phyloP scores from a whole-genome alignment of 2,329 filamentous ascomycete genomes.

The Colletotrichum caudatum region DNA sequence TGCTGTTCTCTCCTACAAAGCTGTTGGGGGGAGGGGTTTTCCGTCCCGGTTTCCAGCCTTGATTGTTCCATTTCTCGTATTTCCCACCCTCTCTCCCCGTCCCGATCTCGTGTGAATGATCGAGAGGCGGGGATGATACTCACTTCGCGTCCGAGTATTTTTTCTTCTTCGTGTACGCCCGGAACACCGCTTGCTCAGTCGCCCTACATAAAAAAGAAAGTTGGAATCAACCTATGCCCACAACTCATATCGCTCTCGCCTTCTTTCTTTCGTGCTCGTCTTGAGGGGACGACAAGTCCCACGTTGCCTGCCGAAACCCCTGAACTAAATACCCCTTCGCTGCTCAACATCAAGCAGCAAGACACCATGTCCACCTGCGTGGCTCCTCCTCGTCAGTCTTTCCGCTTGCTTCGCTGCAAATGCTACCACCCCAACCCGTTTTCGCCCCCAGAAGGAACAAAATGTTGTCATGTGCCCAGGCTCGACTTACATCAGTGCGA shows the following conservation, averaged over 20 bases:
- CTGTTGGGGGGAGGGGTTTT: not conserved
- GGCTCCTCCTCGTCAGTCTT: not conserved
- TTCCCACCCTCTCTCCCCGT: not conserved
- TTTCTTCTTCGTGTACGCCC: conserved; percentile 35
- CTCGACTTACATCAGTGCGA: not conserved
- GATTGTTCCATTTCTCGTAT: not conserved
- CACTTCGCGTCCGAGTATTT: conserved; percentile 16
- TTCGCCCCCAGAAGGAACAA: conserved; percentile 5
- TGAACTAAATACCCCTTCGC: not conserved
- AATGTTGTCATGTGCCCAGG: conserved; percentile 8
- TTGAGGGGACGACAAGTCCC: not conserved
- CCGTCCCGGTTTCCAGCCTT: not conserved
- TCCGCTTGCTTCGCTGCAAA: conserved; percentile 4
- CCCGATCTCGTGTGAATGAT: not conserved
- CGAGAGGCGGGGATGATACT: not conserved
- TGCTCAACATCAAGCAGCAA: too few species aligned
- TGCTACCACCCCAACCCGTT: conserved; percentile 3
- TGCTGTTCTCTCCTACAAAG: not conserved
- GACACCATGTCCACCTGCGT: too few species aligned
- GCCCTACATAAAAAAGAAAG: conserved; percentile 11
- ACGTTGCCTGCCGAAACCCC: not conserved
- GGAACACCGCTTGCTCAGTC: conserved; percentile 21
- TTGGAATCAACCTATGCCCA: not conserved
- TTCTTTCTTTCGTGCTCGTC: not conserved
- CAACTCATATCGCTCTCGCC: not conserved